Conservation (phyloP, 306 rosid species). For the Astragalus glycyphyllos region DNA sequence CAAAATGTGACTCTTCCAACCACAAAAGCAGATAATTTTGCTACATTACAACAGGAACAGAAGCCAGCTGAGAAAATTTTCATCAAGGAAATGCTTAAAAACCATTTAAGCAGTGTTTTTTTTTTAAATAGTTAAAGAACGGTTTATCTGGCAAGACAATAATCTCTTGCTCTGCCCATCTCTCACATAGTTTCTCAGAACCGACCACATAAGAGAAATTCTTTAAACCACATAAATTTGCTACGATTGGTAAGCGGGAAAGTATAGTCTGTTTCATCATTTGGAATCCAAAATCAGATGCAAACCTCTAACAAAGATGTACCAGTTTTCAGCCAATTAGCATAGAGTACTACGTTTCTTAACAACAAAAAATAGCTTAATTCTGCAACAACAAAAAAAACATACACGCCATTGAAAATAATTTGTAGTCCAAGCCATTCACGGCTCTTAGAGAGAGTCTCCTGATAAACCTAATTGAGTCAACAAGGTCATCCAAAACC, state of each 20-base stretch:
- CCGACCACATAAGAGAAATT: background rate
- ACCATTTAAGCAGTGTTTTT: background rate
- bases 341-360: background rate
- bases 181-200: background rate
- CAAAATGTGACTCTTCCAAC: background rate
- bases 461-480: slow-evolving; percentile 10
- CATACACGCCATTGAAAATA: background rate
- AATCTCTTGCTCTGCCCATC: background rate
- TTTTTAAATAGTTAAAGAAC: slow-evolving; percentile 13
- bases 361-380: slow-evolving; percentile 1
- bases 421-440: slow-evolving; percentile 10
- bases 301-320: slow-evolving; percentile 3
- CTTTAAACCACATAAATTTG: slow-evolving; percentile 1
- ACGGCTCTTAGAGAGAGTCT: background rate
- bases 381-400: background rate
- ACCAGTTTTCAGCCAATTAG: slow-evolving; percentile 2
- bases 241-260: background rate
- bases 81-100: background rate
- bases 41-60: slow-evolving; percentile 3
- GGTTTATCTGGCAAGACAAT: background rate
- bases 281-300: slow-evolving; percentile 8
- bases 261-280: background rate
- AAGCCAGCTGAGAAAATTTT: background rate
- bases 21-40: slow-evolving; percentile 5
- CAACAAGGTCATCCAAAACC: slow-evolving; percentile 30